Evolutionary conservation across 164 flowering plant genomes (phyloP), one percentile per base, ranked within the genome.

Genomic region (Piper longum): DNA sequence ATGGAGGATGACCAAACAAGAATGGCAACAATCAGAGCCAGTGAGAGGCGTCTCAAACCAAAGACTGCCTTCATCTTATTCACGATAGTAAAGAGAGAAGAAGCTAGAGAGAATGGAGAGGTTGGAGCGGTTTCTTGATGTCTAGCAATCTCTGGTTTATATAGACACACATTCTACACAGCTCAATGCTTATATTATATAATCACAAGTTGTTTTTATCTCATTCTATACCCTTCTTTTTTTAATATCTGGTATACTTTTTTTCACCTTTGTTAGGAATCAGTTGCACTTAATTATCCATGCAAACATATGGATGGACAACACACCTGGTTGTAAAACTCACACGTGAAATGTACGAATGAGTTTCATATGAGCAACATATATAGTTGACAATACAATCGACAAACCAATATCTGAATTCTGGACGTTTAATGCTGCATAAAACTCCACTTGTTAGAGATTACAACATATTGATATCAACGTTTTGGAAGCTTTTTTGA

Each of bases 1-100:
- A 85, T 56, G 43, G 71, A 76, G 13, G 86, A 72, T 17, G 75
- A 78, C 83, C 88, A 85, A 11, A 82, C 65, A 4, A 88, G 76
- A 14, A 83, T 40, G 9, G 69, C 75, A 62, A 86, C 64, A 52
- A 87, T 60, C 48, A 92, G 66, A 67, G 76, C 63, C 40, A 80
- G 76, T 75, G 84, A 74, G 70, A 81, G 56, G 73, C 78, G 72
- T 79, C 80, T 85, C 11, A 81, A 54, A 41, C 73, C 67, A 43
- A 76, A 74, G 7, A 67, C 66, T 17, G 71, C 55, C 65, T 39
- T 70, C 93, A 84, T 84, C 16, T 66, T 74, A 48, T 36, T 7
- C 16, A 43, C 41, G 61, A 55, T 60, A 4, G 0, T 13, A 7
- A 26, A 56, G 63, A 45, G 60, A 66, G 63, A 60, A 26, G 57